Percentiles rank a stretch among this genome's conserved stretches.
phyloP scores from a whole-genome alignment of 257 asterid species.

The Rauvolfia tetraphylla region DNA sequence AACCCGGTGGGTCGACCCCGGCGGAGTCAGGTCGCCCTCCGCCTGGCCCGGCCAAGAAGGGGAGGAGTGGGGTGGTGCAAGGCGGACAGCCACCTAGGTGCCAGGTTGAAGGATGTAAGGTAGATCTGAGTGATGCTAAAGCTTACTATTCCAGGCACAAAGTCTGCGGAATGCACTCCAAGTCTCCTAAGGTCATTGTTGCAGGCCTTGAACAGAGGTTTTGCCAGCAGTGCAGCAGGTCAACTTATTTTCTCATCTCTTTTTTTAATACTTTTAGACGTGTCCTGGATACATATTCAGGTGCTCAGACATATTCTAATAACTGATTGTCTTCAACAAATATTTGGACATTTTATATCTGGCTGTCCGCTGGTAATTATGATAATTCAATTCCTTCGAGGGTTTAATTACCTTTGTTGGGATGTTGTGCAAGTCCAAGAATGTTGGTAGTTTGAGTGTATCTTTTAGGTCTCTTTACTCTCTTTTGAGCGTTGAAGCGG shows the following conservation, averaged over 20 bases:
- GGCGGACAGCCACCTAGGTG: slow-evolving; percentile 78
- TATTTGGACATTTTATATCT: not conserved
- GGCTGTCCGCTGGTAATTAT: not conserved
- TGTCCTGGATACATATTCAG: not conserved
- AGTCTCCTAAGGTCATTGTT: slow-evolving; percentile 71
- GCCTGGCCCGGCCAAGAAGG: slow-evolving; percentile 57
- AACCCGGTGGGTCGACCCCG: slow-evolving; percentile 19
- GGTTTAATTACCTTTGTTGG: not conserved
- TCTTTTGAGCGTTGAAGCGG: not conserved
- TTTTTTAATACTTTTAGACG: not conserved
- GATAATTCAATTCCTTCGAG: not conserved
- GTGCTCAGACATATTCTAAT: not conserved
- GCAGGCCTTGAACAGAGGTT: slow-evolving; percentile 89
- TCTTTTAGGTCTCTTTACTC: not conserved
- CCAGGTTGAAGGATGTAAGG: slow-evolving; percentile 88
- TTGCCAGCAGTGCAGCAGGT: slow-evolving; percentile 99
- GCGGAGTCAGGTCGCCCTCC: slow-evolving; percentile 22
- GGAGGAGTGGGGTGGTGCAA: slow-evolving; percentile 43
- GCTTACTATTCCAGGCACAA: slow-evolving; percentile 92
- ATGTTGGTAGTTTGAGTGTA: not conserved
- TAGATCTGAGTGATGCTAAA: slow-evolving; percentile 94
- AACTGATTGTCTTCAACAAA: not conserved
- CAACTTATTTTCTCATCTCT: slow-evolving; percentile 9
- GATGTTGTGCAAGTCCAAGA: not conserved
- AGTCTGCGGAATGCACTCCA: slow-evolving; percentile 88